Base-by-base conservation (phyloP, 345 rosid species). In the Citrus reticulata region DNA sequence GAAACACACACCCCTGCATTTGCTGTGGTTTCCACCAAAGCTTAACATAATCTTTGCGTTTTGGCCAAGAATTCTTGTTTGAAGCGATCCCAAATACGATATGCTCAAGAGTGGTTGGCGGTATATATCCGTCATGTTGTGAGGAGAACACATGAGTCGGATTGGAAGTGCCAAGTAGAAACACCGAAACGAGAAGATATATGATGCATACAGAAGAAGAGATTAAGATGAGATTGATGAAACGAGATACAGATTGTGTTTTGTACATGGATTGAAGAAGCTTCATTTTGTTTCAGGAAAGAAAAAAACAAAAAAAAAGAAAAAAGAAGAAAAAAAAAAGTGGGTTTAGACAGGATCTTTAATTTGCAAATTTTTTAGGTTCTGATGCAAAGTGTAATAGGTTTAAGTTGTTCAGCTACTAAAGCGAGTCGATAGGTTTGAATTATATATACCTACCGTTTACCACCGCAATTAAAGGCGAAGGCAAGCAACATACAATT, bases 1-100 rank as follows among this genome's bases (percentile, higher is more conserved):
- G 78, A 73, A 91, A 95, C 8, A 91, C 98, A 20, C 95, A 92
- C 17, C 98, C 99, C 17, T 90, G 83, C 93, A 89, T 93, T 67
- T 74, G 79, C 2, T 68, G 49, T 7, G 88, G 82, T 59, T 86
- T 83, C 97, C 98, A 95, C 99, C 98, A 93, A 40, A 89, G 89
- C 83, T 87, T 88, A 20, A 89, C 86, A 34, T 88, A 92, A 0
- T 92, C 91, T 76, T 85, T 89, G 37, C 93, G 85, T 11, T 77
- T 79, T 7, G 81, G 85, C 96, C 93, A 95, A 4, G 93, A 87
- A 0, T 77, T 85, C 22, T 74, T 59, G 79, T 81, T 90, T 2
- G 98, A 87, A 42, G 93, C 91, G 46, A 92, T 85, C 61, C 96
- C 91, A 60, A 95, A 95, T 16, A 93, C 93, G 6, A 95, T 62